Evolutionary conservation across 768 basidiomycete species (phyloP).

Genomic region (Suillus discolor): DNA sequence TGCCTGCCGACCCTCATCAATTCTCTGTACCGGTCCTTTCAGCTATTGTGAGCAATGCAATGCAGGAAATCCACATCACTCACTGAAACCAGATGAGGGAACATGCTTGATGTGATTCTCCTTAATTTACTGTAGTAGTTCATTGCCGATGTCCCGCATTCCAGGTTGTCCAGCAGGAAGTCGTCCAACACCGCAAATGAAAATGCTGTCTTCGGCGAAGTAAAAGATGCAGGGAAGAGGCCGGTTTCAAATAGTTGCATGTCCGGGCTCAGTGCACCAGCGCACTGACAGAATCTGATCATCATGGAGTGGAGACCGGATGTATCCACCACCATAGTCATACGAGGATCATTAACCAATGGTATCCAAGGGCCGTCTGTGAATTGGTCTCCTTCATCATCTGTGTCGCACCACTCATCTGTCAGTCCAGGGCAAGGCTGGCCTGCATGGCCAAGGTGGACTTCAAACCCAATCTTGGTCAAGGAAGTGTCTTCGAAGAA

Average conservation of each 20-base stretch:
- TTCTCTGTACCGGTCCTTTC: neutral
- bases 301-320: too few species aligned
- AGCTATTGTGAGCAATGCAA: neutral
- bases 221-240: constrained; percentile 7
- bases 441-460: too few species aligned
- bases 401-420: too few species aligned
- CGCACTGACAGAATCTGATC: too few species aligned
- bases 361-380: too few species aligned
- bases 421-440: constrained; percentile 6
- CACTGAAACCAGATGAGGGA: neutral
- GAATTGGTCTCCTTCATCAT: too few species aligned
- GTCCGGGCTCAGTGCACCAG: too few species aligned
- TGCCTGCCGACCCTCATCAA: neutral
- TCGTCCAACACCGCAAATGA: neutral
- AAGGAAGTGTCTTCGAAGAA: too few species aligned
- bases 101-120: neutral
- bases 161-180: constrained; percentile 12
- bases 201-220: neutral
- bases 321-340: too few species aligned
- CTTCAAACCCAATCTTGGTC: too few species aligned
- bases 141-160: constrained; percentile 17
- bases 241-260: too few species aligned
- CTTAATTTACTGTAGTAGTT: constrained; percentile 15
- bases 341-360: too few species aligned
- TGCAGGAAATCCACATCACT: neutral